Base-by-base conservation (phyloP, 495 filamentous ascomycete species). In the Acidiella bohemica region DNA sequence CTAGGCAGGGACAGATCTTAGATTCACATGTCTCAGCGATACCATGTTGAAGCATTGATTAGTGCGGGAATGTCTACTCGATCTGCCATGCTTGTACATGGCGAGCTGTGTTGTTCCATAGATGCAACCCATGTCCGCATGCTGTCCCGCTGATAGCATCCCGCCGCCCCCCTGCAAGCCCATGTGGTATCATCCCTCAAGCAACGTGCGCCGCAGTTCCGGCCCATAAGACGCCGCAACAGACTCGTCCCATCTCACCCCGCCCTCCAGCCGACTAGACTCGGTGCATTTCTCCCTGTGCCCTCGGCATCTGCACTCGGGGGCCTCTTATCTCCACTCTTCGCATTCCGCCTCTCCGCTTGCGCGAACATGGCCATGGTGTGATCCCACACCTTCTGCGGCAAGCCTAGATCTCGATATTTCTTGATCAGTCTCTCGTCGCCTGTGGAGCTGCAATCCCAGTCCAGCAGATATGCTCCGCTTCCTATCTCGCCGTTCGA, bases 381-480 rank as follows among this genome's bases (percentile, higher is more conserved):
- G 51, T 66, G 61, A 28, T 57, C 53, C 60, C 59, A 62, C 20
- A 66, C 47, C 25, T 42, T 52, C 43, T 49, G 36, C 12, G 36
- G 44, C 12, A 57, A 33, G 8, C 51, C 63, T 31, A 59, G 24
- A 4, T 41, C 39, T 8, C 59, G 50, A 41, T 62, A 58, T 14
- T 56, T 44, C 13, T 35, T 18, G 49, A 64, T 36, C 3, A 58
- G 21, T 14, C 47, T 46, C 19, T 38, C 43, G 9, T 61, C 56
- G 0, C 49, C 59, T 6, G 42, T 39, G 0, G 53, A 25, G 17
- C 59, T 54, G 8, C 58, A 55, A 44, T 60, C 50, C 46, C 54
- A 62, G 28, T 59, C 59, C 0, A 63, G 50, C 27, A 55, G 43
- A 47, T 66, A 67, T 5, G 47, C 59, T 28, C 64, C 62, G 46